Base-by-base conservation (phyloP, 306 rosid species). In the Glycine tomentella region DNA sequence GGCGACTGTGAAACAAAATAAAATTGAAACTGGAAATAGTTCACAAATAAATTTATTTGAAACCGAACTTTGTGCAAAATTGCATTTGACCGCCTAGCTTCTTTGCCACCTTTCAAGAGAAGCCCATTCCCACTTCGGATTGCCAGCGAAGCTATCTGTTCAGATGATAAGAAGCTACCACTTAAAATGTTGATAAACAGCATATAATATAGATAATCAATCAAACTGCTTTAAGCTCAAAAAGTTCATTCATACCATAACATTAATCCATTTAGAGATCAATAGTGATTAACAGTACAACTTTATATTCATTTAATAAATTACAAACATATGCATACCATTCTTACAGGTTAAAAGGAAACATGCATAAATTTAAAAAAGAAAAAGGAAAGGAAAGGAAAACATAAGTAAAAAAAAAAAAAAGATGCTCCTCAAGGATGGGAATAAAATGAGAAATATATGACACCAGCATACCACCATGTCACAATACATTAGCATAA, bases 81-180 rank as follows among this genome's bases (percentile, higher is more conserved):
- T 76, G 95, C 93, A 86, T 96, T 96, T 72, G 99, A 96, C 84
- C 92, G 95, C 81, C 81, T 96, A 72, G 99, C 98, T 85, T 96
- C 99, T 90, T 96, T 96, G 80, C 99, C 99, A 72, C 99, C 99
- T 86, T 96, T 96, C 87, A 96, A 85, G 80, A 96, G 97, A 87
- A 96, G 98, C 63, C 98, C 99, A 68, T 96, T 96, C 53, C 99
- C 99, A 79, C 99, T 93, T 53, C 98, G 91, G 56, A 96, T 88
- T 49, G 99, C 99, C 86, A 96, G 87, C 38, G 98, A 92, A 85
- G 98, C 99, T 82, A 96, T 96, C 99, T 96, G 86, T 84, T 75
- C 86, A 86, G 57, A 81, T 70, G 33, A 81, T 31, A 55, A 12
- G 74, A 84, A 50, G 69, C 53, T 42, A 86, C n/a, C 34, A 38